A percentile compares a stretch with the other conserved stretches of the same genome.
phyloP scores from a whole-genome alignment of 805 yeast genomes.

The Dipodascus albidus region DNA sequence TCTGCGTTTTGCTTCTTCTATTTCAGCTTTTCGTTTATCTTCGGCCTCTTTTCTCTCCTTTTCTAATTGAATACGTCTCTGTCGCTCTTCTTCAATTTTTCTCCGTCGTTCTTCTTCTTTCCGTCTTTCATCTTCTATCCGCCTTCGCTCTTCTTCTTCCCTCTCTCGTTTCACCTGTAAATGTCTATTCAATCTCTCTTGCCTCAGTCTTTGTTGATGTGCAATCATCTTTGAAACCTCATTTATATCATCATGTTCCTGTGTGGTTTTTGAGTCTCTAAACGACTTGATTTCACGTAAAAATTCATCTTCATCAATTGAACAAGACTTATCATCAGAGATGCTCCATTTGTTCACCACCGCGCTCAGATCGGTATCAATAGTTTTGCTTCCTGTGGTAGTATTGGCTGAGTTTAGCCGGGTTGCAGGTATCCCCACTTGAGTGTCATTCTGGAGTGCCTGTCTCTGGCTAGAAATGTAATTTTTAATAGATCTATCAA shows the following conservation, averaged over 20 bases:
- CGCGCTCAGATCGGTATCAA: not conserved
- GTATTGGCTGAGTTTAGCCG: too few species aligned
- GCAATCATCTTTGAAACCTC: too few species aligned
- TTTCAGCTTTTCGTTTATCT: conserved; percentile 8
- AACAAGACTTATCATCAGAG: not conserved
- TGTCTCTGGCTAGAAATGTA: not conserved
- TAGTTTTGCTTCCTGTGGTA: not conserved
- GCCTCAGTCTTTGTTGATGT: not conserved
- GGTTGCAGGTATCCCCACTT: too few species aligned
- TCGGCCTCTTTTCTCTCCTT: conserved; percentile 11
- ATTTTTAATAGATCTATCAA: not conserved
- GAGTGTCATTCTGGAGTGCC: too few species aligned
- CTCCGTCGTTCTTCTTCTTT: conserved; percentile 12
- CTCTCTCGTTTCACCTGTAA: not conserved
- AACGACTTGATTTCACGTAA: not conserved
- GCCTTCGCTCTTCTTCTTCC: not conserved
- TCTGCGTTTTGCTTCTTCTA: conserved; percentile 10
- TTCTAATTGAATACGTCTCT: conserved; percentile 14
- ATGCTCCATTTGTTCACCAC: not conserved
- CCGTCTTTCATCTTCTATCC: conserved; percentile 2
- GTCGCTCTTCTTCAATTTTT: conserved; percentile 8
- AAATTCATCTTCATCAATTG: not conserved
- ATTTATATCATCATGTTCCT: not conserved
- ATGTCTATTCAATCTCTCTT: not conserved
- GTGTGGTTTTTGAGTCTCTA: not conserved